Conservation (phyloP, 345 rosid genomes). For the Ceriops zippeliana region DNA sequence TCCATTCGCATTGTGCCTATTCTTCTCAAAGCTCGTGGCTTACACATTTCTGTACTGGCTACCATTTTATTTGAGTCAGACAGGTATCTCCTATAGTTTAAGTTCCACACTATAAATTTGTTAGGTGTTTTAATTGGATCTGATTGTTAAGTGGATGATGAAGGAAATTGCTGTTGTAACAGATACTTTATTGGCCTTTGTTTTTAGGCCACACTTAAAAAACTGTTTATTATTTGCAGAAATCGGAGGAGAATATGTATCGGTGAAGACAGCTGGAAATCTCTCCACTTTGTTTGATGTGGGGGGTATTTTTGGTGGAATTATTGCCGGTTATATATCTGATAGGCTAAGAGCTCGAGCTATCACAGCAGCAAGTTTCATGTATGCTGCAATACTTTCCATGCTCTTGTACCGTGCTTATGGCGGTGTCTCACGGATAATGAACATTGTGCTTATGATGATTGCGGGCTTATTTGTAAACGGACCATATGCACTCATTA, state of each 20-base stretch:
- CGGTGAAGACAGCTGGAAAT: slow-evolving; percentile 81
- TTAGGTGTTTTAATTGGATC: slow-evolving; percentile 11
- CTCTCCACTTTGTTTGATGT: slow-evolving; percentile 85
- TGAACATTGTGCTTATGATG: slow-evolving; percentile 73
- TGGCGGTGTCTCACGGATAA: slow-evolving; percentile 51
- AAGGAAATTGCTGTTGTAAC: too few species aligned
- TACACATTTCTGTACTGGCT: slow-evolving; percentile 83
- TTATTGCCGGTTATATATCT: slow-evolving; percentile 69
- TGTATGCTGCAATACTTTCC: slow-evolving; percentile 74
- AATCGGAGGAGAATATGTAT: slow-evolving; percentile 71
- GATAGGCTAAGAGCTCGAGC: slow-evolving; percentile 76
- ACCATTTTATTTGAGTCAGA: slow-evolving; percentile 83
- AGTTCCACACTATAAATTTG: background rate
- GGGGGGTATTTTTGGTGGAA: slow-evolving; percentile 82
- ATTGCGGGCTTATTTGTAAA: slow-evolving; percentile 71
- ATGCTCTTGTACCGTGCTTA: slow-evolving; percentile 65
- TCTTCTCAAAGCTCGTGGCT: slow-evolving; percentile 81
- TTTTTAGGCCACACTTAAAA: background rate
- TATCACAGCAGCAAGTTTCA: slow-evolving; percentile 66
- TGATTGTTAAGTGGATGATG: slow-evolving; percentile 9
- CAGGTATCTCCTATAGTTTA: slow-evolving; percentile 39
- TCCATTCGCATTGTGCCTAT: slow-evolving; percentile 72
- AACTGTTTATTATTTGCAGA: slow-evolving; percentile 34
- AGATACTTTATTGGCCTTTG: too few species aligned
- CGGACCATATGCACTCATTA: slow-evolving; percentile 84